Conservation (phyloP, 192 early-diverging fungal genomes). For the Backusella circina region DNA sequence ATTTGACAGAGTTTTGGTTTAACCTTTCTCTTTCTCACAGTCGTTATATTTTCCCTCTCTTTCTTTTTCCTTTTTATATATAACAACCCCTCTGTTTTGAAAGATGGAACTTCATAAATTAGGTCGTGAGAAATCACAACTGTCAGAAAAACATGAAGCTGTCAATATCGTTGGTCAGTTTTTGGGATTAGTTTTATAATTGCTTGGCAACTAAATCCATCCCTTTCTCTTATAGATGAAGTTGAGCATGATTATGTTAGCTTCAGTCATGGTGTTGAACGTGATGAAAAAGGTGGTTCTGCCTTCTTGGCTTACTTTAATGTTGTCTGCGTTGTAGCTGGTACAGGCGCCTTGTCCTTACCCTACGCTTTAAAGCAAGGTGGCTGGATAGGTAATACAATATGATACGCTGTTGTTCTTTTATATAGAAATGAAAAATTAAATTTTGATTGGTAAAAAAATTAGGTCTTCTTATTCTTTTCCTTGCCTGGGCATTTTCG, state of each 20-base stretch:
- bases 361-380: slow-evolving; percentile 46
- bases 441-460: not conserved
- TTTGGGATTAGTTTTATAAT: not conserved
- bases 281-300: slow-evolving; percentile 39
- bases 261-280: slow-evolving; percentile 24
- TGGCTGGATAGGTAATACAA: slow-evolving; percentile 36
- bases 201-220: not conserved
- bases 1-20: no score
- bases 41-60: not conserved
- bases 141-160: not conserved
- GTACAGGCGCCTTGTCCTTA: slow-evolving; percentile 79
- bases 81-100: not conserved
- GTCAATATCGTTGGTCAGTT: not conserved
- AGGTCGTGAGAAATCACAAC: not conserved
- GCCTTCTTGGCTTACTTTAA: slow-evolving; percentile 52
- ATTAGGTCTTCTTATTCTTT: slow-evolving; percentile 19
- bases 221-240: not conserved
- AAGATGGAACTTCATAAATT: not conserved
- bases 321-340: slow-evolving; percentile 74
- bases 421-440: not conserved
- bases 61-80: not conserved
- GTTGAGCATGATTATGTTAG: not conserved
- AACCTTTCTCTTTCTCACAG: not conserved
- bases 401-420: not conserved
- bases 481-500: slow-evolving; percentile 23